Conservation (phyloP, 2,329 filamentous ascomycete species). For the Curvularia hawaiiensis region DNA sequence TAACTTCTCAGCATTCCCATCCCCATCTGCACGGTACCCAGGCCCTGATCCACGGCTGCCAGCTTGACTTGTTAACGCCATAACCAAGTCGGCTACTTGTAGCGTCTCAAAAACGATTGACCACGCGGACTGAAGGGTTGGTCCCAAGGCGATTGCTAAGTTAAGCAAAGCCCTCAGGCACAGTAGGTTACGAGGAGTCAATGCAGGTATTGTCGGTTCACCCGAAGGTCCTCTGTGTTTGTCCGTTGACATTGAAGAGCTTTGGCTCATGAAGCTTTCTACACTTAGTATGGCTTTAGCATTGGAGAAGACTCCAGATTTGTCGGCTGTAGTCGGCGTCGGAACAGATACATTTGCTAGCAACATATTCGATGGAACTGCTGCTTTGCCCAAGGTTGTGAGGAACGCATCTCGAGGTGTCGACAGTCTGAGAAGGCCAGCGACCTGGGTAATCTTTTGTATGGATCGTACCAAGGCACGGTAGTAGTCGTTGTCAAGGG, state of each 20-base stretch:
- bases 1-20: constrained; percentile 52
- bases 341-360: constrained; percentile 47
- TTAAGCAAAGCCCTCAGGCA: constrained; percentile 93
- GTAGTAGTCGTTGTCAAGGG: constrained; percentile 92
- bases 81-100: constrained; percentile 88
- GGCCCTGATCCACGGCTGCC: constrained; percentile 24
- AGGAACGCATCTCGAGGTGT: constrained; percentile 94
- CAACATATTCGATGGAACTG: constrained; percentile 78
- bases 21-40: constrained; percentile 29
- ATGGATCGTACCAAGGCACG: constrained; percentile 90
- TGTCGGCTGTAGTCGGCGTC: constrained; percentile 54
- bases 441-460: constrained; percentile 93
- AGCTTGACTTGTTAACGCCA: constrained; percentile 56
- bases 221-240: constrained; percentile 64
- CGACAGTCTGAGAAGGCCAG: constrained; percentile 79
- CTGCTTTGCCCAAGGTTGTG: constrained; percentile 90
- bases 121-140: constrained; percentile 85
- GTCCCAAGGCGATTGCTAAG: constrained; percentile 89
- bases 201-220: constrained; percentile 53
- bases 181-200: constrained; percentile 88
- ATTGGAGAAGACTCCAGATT: constrained; percentile 68
- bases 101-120: constrained; percentile 89
- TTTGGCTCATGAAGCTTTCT: constrained; percentile 68
- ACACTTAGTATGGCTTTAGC: constrained; percentile 75
- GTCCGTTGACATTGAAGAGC: constrained; percentile 59